Base-by-base conservation (phyloP, 2,329 filamentous ascomycete genomes). In the Rutstroemia sp. region DNA sequence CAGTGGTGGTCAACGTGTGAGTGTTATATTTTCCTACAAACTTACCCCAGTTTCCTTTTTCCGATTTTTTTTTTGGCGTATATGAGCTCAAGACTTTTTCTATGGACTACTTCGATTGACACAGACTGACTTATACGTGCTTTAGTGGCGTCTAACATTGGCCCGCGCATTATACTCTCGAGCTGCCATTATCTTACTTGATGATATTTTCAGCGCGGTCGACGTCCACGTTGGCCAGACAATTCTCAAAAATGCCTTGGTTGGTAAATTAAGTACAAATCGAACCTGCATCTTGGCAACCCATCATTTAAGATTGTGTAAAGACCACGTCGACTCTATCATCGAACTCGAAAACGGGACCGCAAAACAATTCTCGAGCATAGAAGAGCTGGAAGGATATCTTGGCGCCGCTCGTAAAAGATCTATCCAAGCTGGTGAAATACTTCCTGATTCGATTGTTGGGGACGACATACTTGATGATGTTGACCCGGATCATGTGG, bases 151-250 rank as follows among this genome's bases (percentile, higher is more conserved):
- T 46, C 78, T 92, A 36, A 88, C 87, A 1, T 80, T 94, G 60
- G 89, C 88, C 1, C 77, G 89, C 49, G 88, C 88, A 1, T 76
- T 92, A 25, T 92, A 92, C 70, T 90, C 87, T 2, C 78, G 87
- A 16, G 87, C 87, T 0, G 83, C 85, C 0, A 83, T 91, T 51
- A 73, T 94, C 4, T 74, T 92, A n/a, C 77, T 92, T 66, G 89
- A 94, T 68, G 89, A 94, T 65, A 86, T 92, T 30, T 90, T 94
- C 68, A 88, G 84, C 65, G 64, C 89, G 14, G 80, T 92, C 4
- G 89, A 94, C 67, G 84, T 87, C 4, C 87, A 91, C 64, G 88
- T 90, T 40, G 88, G 88, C 8, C 81, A 86, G 38, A 84, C 90
- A 61, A 85, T 92, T 46, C 89, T 87, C 61, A 86, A 91, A 58